phyloP scores from a whole-genome alignment of 78 protist genomes.

The Tieghemostelium lacteum region DNA sequence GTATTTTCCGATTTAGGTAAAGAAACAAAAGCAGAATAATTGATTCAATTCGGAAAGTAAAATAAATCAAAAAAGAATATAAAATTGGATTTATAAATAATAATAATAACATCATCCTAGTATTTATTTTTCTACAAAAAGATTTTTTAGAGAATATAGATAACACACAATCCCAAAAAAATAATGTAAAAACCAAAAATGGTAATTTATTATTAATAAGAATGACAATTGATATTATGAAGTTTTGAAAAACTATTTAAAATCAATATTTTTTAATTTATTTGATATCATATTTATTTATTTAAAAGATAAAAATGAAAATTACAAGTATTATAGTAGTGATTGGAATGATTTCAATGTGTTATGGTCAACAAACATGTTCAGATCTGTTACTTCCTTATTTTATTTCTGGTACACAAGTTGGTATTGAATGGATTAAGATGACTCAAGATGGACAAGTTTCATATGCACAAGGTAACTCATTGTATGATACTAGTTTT shows the following conservation, averaged over 20 bases:
- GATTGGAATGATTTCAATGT: no score
- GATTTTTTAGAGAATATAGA: no score
- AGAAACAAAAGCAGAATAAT: background rate
- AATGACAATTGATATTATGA: background rate
- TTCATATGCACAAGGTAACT: background rate
- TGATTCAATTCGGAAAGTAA: background rate
- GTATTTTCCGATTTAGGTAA: conserved; percentile 7
- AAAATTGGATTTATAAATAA: background rate
- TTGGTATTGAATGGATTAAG: no score
- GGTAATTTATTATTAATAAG: background rate
- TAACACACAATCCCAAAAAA: no score
- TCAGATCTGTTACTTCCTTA: no score
- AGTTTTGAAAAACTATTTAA: no score
- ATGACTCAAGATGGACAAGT: background rate
- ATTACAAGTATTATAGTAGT: no score
- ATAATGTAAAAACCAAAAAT: no score
- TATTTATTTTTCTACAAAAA: background rate
- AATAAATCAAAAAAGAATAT: background rate
- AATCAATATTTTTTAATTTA: no score
- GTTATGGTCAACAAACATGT: no score
- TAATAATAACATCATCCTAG: background rate
- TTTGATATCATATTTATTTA: background rate
- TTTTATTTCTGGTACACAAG: no score
- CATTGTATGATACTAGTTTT: background rate
- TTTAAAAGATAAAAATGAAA: no score